Conservation (phyloP, 768 basidiomycete genomes). For the Russula olivacea region DNA sequence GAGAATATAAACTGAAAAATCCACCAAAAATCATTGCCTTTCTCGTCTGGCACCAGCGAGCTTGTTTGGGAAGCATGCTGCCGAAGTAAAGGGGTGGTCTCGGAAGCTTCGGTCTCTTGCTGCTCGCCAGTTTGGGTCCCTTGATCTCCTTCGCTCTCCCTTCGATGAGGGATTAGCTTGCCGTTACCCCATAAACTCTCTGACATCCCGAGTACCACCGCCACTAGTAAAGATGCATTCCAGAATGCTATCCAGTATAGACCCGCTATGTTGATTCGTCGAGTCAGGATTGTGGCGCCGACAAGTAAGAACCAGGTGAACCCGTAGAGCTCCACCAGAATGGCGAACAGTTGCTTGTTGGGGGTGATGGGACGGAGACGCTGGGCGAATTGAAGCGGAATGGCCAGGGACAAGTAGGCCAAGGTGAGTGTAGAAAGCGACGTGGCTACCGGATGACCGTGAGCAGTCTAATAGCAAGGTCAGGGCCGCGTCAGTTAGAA, state of each 20-base stretch:
- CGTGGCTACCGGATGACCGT: slow-evolving; percentile 51
- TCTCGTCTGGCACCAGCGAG: slow-evolving; percentile 5
- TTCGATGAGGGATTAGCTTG: slow-evolving; percentile 12
- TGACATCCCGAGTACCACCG: slow-evolving; percentile 35
- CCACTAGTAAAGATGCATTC: slow-evolving; percentile 44
- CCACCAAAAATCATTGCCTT: slow-evolving; percentile 43
- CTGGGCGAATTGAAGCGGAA: slow-evolving; percentile 36
- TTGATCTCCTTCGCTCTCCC: slow-evolving; percentile 17
- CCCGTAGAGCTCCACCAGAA: slow-evolving; percentile 48
- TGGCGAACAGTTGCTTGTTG: slow-evolving; percentile 45
- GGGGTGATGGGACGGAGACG: slow-evolving; percentile 31
- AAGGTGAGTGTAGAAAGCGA: slow-evolving; percentile 45
- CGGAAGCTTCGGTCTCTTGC: slow-evolving; percentile 19
- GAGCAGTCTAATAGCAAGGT: slow-evolving; percentile 45
- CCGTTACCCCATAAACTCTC: slow-evolving; percentile 33
- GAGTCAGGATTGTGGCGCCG: slow-evolving; percentile 42
- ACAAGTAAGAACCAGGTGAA: slow-evolving; percentile 57
- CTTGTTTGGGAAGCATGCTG: not conserved
- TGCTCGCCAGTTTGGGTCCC: not conserved
- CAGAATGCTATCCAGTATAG: slow-evolving; percentile 54
- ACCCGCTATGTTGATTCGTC: slow-evolving; percentile 41
- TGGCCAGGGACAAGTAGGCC: slow-evolving; percentile 44
- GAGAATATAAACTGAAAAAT: slow-evolving; percentile 50
- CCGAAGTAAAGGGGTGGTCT: slow-evolving; percentile 21
- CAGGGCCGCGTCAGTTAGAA: slow-evolving; percentile 1